Evolutionary conservation across 106 monocot genomes (phyloP), one percentile per base, ranked within the genome.

Genomic region (Dendrobium huoshanense): DNA sequence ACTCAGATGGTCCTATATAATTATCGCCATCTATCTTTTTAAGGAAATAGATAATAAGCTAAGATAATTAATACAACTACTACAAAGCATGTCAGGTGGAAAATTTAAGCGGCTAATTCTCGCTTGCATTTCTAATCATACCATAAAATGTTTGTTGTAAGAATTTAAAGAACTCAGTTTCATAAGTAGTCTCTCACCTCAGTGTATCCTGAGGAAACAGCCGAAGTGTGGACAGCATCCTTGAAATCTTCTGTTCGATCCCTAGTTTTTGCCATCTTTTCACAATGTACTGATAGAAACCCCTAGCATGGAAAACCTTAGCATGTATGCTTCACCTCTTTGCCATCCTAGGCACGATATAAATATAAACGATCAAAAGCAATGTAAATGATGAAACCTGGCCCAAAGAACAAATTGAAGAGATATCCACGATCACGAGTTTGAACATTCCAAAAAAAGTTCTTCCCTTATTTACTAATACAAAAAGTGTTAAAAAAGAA

Each of bases 211-310:
- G 84, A 67, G 15, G 92, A 86, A 37, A 85, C 83, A 75, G 92
- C 97, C 4, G 75, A 83, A 42, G 85, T 82, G 67, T 87, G 92
- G 19, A 92, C 75, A 58, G 83, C 84, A 83, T 92, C 92, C 78
- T 92, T 97, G 65, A 94, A 97, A 86, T 97, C 97, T 79, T 94
- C 97, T 10, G 88, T 94, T 77, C 94, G 85, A 24, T 97, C 97
- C 85, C 75, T 92, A 79, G 43, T 72, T 67, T 79, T 92, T 55
- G 94, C 80, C 97, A 97, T 96, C 11, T 37, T 19, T 73, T 79
- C 73, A 59, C 41, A 67, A 67, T 10, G 43, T 42, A 67, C 20
- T 24, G 11, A 31, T 78, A 7, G 40, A 24, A 48, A 27, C 74
- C 15, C 33, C 43, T 74, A 74, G 42, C 43, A 74, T 74, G 61